Percentiles rank a stretch among this genome's conserved stretches.
These are phyloP conservation scores for Penicillium malachiteum DNA, from an alignment of 495 filamentous ascomycete species.

Conservation along the genomic window DNA sequence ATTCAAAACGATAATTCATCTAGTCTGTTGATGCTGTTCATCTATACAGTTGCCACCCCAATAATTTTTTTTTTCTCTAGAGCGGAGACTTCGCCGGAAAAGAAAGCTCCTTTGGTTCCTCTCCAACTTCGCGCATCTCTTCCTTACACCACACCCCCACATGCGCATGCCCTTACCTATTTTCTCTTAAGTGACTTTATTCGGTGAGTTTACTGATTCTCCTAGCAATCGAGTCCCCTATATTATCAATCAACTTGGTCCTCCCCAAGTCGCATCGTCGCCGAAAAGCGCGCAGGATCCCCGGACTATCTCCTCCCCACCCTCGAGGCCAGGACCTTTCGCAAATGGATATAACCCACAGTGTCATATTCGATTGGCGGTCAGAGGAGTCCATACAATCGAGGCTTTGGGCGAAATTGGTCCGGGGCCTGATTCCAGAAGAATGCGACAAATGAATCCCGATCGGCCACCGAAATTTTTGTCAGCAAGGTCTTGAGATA, in stretches of 20 bases:
- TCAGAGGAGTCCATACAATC: background rate
- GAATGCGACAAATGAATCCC: constrained; percentile 18
- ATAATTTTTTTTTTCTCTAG: constrained; percentile 33
- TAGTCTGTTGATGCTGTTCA: background rate
- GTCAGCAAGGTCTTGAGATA: background rate
- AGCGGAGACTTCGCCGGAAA: constrained; percentile 36
- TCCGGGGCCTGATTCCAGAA: constrained; percentile 5
- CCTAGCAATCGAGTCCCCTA: constrained; percentile 15
- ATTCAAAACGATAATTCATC: background rate
- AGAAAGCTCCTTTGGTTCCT: constrained; percentile 33
- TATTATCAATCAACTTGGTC: constrained; percentile 15
- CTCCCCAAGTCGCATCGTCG: constrained; percentile 19
- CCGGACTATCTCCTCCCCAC: constrained; percentile 2
- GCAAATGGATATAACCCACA: too few relatives aligned
- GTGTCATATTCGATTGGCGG: background rate
- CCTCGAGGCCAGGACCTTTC: background rate
- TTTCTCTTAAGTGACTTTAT: constrained; percentile 5
- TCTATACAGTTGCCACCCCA: constrained; percentile 29
- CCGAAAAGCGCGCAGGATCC: constrained; percentile 11
- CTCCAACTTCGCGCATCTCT: constrained; percentile 31
- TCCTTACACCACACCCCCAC: constrained; percentile 12
- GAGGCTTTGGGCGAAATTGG: background rate
- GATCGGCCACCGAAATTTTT: constrained; percentile 5
- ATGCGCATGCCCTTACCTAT: background rate
- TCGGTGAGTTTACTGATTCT: constrained; percentile 23